Evolutionary conservation across 345 rosid genomes (phyloP), one percentile per base, ranked within the genome.

Genomic region (Chamaenerion angustifolium): DNA sequence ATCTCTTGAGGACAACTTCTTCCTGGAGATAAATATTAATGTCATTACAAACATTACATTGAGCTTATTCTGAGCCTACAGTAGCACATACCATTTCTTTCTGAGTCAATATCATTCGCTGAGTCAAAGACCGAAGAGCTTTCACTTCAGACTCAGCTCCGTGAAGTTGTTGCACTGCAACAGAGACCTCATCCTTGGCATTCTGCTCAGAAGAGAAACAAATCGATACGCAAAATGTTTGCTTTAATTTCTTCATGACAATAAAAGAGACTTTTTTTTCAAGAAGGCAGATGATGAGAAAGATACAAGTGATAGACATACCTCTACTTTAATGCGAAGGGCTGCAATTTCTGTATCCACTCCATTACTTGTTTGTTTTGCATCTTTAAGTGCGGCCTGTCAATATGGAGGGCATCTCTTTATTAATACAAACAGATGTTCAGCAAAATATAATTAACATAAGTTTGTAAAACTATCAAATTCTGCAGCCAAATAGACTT

Each of bases 1-100:
- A 93, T 72, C 99, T 81, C 77, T 88, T 93, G 55, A 93, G 80
- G 69, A 85, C 96, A 67, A 93, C 96, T 76, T 92, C 99, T 68
- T 93, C 99, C 99, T 93, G 72, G 71, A 75, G 71, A 83, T 31
- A 50, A 42, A 61, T 40, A 70, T 54, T 42, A 40, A 23, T 35
- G 17, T 16, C 31, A 18, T 48, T 25, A 17, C n/a, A 49, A 35
- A 48, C 42, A 41, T 12, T 43, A 46, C 41, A 8, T 25, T 25
- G 37, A 12, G 16, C 43, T 42, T 4, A 13, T 15, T 31, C 49
- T 14, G 45, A 44, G 50, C 14, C 43, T 21, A 45, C 3, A 9
- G 43, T 70, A 48, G 48, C n/a, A 80, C 84, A 41, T 49, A 93
- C 99, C 99, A 92, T 88, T 69, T 92, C 99, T 66, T 92, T 81